These are phyloP conservation scores for Clonostachys rosea DNA, from an alignment of 2,329 filamentous ascomycete species.

Conservation along the genomic window DNA sequence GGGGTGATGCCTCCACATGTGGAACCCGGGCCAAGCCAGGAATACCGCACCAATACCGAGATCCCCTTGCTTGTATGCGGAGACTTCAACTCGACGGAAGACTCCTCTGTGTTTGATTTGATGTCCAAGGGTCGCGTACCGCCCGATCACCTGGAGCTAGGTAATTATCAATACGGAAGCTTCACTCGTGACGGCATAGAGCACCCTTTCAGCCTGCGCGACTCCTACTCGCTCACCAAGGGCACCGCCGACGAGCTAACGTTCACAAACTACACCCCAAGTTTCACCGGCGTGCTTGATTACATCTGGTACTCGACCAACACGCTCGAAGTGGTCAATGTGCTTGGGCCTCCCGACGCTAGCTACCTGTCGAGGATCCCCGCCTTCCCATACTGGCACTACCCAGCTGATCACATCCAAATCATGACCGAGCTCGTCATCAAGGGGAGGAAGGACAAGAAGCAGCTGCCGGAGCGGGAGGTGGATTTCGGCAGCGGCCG, in stretches of 20 bases:
- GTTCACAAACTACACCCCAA: constrained; percentile 95
- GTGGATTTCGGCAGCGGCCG: constrained; percentile 50
- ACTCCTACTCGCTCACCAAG: constrained; percentile 78
- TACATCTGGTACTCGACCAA: constrained; percentile 98
- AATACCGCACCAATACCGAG: constrained; percentile 80
- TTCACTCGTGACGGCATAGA: constrained; percentile 90
- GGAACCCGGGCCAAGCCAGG: constrained; percentile 74
- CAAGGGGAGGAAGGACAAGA: constrained; percentile 81
- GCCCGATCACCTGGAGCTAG: constrained; percentile 76
- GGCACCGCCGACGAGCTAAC: constrained; percentile 79
- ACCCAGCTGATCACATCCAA: constrained; percentile 88
- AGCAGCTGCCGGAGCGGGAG: constrained; percentile 58
- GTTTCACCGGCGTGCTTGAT: constrained; percentile 89
- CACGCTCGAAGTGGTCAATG: constrained; percentile 73
- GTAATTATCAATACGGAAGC: constrained; percentile 80
- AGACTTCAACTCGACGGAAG: constrained; percentile 88
- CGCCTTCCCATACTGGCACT: constrained; percentile 91
- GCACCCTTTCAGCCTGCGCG: constrained; percentile 91
- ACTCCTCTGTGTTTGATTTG: constrained; percentile 88
- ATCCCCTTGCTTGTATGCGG: constrained; percentile 90
- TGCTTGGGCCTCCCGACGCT: constrained; percentile 83
- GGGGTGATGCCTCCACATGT: constrained; percentile 42
- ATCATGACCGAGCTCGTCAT: constrained; percentile 86
- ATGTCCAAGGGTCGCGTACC: constrained; percentile 75
- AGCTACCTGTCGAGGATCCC: constrained; percentile 83